These are phyloP conservation scores for Xylaria curta DNA, from an alignment of 495 filamentous ascomycete genomes.

Conservation along the genomic window DNA sequence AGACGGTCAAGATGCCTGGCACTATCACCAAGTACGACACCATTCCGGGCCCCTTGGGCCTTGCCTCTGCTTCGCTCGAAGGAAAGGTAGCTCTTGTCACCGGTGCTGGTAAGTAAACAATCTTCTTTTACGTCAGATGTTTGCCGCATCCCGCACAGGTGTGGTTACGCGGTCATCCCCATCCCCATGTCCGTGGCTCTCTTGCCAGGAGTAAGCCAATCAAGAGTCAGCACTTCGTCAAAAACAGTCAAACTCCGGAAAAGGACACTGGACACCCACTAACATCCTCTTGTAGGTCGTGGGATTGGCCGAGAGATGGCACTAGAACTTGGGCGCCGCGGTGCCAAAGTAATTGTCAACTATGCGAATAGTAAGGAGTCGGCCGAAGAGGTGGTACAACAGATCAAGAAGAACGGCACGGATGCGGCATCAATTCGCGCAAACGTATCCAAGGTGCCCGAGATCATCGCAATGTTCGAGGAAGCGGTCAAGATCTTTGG, in stretches of 20 bases:
- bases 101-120: slow-evolving; percentile 48
- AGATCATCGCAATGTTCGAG: slow-evolving; percentile 60
- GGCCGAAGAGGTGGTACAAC: slow-evolving; percentile 68
- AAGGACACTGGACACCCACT: slow-evolving; percentile 16
- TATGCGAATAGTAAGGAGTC: slow-evolving; percentile 68
- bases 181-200: slow-evolving; percentile 24
- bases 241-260: slow-evolving; percentile 20
- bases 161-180: slow-evolving; percentile 24
- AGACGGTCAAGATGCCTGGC: slow-evolving; percentile 47
- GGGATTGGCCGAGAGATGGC: slow-evolving; percentile 80
- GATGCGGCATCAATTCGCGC: slow-evolving; percentile 75
- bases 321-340: slow-evolving; percentile 75
- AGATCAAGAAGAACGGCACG: slow-evolving; percentile 54
- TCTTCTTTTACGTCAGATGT: neutral
- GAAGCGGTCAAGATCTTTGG: slow-evolving; percentile 72
- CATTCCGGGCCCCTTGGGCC: slow-evolving; percentile 57
- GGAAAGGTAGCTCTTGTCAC: slow-evolving; percentile 60
- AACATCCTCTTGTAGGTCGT: slow-evolving; percentile 50
- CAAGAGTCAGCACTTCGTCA: neutral
- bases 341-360: slow-evolving; percentile 78
- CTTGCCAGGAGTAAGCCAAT: slow-evolving; percentile 14
- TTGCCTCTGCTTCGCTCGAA: slow-evolving; percentile 54
- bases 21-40: slow-evolving; percentile 49
- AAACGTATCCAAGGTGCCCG: slow-evolving; percentile 70
- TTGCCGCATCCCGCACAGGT: neutral